A percentile compares a stretch with the other conserved stretches of the same genome.
phyloP scores from a whole-genome alignment of 2,329 filamentous ascomycete species.

The Thelonectria blattea region DNA sequence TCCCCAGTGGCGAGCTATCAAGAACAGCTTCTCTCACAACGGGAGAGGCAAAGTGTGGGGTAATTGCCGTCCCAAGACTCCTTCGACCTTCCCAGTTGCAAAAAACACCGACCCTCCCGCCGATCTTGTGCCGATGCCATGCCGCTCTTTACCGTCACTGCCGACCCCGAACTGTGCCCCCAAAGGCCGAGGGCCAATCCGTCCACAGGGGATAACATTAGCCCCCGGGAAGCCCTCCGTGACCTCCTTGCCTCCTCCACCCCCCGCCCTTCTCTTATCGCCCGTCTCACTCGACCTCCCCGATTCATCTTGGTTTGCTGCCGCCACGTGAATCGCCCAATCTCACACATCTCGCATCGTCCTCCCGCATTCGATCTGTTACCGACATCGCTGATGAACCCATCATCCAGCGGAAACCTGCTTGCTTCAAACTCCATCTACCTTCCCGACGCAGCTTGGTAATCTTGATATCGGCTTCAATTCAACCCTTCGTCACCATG shows the following conservation, averaged over 20 bases:
- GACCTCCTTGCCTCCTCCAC: no score
- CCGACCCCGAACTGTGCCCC: conserved; percentile 25
- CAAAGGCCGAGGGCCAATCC: conserved; percentile 12
- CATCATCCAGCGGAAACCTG: background rate
- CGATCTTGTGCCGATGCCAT: conserved; percentile 32
- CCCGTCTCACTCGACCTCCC: conserved; percentile 18
- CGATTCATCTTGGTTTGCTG: conserved; percentile 9
- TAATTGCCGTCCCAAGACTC: conserved; percentile 9
- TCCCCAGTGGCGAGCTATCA: conserved; percentile 4
- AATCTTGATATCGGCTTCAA: background rate
- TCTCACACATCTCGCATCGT: background rate
- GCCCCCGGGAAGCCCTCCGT: background rate
- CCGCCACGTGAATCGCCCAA: conserved; percentile 1
- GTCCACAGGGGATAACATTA: conserved; percentile 11
- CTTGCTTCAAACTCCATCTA: conserved; percentile 6
- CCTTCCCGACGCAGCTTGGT: conserved; percentile 4
- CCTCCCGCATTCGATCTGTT: background rate
- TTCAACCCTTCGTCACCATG: background rate
- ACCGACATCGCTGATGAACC: no score
- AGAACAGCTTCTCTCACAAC: background rate
- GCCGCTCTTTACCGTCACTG: conserved; percentile 35
- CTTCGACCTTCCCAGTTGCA: conserved; percentile 14
- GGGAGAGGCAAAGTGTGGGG: conserved; percentile 23
- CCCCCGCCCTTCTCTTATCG: conserved; percentile 8
- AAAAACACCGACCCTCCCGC: background rate